A percentile compares a stretch with the other conserved stretches of the same genome.
Evolutionary conservation across 805 yeast species (phyloP).

Genomic region (Cyberlindnera mrakii): DNA sequence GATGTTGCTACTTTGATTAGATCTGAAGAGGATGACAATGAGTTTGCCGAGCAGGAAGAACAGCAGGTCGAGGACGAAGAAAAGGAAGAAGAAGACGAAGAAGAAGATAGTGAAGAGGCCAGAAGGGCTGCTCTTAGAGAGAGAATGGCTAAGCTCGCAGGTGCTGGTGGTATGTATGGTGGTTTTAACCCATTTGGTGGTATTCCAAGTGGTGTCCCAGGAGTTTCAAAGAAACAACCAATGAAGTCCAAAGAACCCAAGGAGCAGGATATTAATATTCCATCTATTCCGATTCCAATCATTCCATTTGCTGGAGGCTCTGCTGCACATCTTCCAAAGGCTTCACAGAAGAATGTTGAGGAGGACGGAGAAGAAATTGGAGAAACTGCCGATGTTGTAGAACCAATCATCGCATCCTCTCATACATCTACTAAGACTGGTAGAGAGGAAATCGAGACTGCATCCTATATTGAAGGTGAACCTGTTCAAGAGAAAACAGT

Average conservation of each 20-base stretch:
- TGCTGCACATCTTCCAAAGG: conserved; percentile 20
- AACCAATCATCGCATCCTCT: not conserved
- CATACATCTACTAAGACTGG: not conserved
- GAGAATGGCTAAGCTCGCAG: conserved; percentile 94
- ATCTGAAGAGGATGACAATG: conserved; percentile 11
- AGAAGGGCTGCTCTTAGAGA: conserved; percentile 75
- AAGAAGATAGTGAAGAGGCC: conserved; percentile 70
- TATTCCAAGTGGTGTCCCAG: conserved; percentile 29
- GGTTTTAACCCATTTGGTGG: conserved; percentile 37
- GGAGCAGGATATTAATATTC: conserved; percentile 14
- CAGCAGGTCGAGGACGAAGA: conserved; percentile 39
- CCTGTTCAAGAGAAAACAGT: not conserved
- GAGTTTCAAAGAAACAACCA: conserved; percentile 17
- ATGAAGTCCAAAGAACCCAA: conserved; percentile 18
- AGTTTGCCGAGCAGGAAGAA: conserved; percentile 21
- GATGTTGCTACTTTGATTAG: conserved; percentile 5
- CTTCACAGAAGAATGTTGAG: conserved; percentile 10
- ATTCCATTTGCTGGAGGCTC: conserved; percentile 39
- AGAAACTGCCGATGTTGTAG: not conserved
- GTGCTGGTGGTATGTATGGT: conserved; percentile 55
- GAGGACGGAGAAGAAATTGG: conserved; percentile 1
- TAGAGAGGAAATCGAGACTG: conserved; percentile 12
- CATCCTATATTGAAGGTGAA: conserved; percentile 5
- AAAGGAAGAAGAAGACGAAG: conserved; percentile 47
- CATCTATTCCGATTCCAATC: conserved; percentile 42